These are phyloP conservation scores for Candida maesae DNA, from an alignment of 805 yeast genomes.

Conservation along the genomic window DNA sequence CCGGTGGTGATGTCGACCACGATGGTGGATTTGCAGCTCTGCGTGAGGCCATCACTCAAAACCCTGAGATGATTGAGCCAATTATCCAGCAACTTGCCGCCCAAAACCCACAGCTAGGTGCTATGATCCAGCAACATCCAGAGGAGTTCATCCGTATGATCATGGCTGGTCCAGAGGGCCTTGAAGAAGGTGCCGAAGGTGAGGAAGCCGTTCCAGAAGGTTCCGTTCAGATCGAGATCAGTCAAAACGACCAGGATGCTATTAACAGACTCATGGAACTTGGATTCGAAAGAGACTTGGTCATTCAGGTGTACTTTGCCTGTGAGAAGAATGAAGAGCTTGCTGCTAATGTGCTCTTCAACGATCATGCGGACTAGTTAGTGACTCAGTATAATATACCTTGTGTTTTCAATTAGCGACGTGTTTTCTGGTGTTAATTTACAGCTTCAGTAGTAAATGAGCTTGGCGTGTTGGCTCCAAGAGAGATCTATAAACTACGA, in stretches of 20 bases:
- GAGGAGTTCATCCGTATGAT: slow-evolving; percentile 79
- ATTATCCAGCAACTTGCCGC: slow-evolving; percentile 77
- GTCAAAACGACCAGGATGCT: slow-evolving; percentile 87
- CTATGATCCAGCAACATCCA: slow-evolving; percentile 78
- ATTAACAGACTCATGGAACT: slow-evolving; percentile 84
- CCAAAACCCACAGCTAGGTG: slow-evolving; percentile 81
- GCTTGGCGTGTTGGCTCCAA: too few species aligned
- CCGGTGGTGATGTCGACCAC: slow-evolving; percentile 24
- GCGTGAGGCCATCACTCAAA: slow-evolving; percentile 73
- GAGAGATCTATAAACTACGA: too few species aligned
- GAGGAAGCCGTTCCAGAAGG: slow-evolving; percentile 34
- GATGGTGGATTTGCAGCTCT: slow-evolving; percentile 49
- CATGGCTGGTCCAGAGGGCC: slow-evolving; percentile 37
- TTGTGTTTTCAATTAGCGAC: too few species aligned
- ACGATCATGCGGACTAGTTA: slow-evolving; percentile 41
- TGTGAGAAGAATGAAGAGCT: slow-evolving; percentile 97
- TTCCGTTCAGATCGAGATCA: slow-evolving; percentile 51
- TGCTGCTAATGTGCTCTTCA: slow-evolving; percentile 88
- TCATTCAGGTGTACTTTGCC: slow-evolving; percentile 92
- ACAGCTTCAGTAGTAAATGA: too few species aligned
- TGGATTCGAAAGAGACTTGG: slow-evolving; percentile 86
- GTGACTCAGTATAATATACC: not conserved
- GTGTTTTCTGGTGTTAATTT: too few species aligned
- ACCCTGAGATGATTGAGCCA: slow-evolving; percentile 86
- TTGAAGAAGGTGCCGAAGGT: slow-evolving; percentile 32